Percentiles rank a stretch among this genome's conserved stretches.
These are phyloP conservation scores for Lipomyces sp. DNA, from an alignment of 805 yeast species.

Conservation along the genomic window DNA sequence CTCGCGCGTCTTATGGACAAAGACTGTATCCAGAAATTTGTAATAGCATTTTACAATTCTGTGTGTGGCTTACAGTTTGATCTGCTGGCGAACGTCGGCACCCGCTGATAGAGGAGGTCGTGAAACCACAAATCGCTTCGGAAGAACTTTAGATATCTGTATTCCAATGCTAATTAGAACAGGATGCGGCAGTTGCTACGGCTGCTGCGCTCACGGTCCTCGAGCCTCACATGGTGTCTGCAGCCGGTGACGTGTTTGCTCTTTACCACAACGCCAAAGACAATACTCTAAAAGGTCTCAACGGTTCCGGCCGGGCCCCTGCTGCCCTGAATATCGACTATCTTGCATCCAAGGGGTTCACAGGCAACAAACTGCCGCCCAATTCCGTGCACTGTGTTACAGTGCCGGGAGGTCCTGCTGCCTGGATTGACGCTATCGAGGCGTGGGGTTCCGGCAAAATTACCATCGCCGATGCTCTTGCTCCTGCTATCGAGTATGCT, in stretches of 20 bases:
- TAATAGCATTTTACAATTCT: background rate
- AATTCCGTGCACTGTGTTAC: constrained; percentile 64
- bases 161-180: background rate
- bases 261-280: constrained; percentile 58
- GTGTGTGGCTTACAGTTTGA: background rate
- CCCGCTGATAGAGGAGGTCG: no score
- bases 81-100: background rate
- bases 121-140: background rate
- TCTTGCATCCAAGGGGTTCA: constrained; percentile 52
- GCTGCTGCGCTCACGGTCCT: constrained; percentile 48
- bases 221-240: constrained; percentile 51
- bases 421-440: constrained; percentile 73
- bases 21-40: background rate
- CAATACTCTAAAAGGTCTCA: constrained; percentile 64
- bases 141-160: background rate
- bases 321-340: constrained; percentile 54
- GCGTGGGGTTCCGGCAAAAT: constrained; percentile 76
- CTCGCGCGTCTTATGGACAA: background rate
- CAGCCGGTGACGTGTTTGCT: constrained; percentile 57
- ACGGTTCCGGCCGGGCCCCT: constrained; percentile 79
- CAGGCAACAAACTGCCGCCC: constrained; percentile 55
- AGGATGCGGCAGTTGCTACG: constrained; percentile 52
- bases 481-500: constrained; percentile 72
- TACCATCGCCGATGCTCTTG: constrained; percentile 59
- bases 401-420: constrained; percentile 82